Base-by-base conservation (phyloP, 257 asterid species). In the Scutellaria baicalensis region DNA sequence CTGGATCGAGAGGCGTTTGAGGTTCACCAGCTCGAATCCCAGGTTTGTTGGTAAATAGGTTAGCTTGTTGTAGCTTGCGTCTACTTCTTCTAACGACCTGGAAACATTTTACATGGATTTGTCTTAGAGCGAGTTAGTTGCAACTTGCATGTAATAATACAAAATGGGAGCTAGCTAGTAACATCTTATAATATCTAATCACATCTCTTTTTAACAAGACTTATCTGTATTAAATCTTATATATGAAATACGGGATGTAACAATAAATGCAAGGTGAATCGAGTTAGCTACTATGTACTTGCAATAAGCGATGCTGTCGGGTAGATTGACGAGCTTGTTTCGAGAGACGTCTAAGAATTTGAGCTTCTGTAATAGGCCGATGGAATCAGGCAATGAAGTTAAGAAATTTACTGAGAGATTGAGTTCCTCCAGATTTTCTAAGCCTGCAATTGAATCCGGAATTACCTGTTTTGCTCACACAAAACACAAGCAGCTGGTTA, bases 251-350 rank as follows among this genome's bases (percentile, higher is more conserved):
- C 27, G 27, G 2, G 2, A 23, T 23, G 27, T 23, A 23, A 23
- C 27, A 23, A 1, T 2, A 23, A 23, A 23, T 23, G 27, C 2
- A 23, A 57, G 44, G 45, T 8, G 38, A 58, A 17, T 27, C 0
- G n/a, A 43, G 40, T 14, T 6, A 20, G 35, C 33, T 27, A 45
- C 18, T 47, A 56, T n/a, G 48, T 79, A 90, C 96, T 85, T 82
- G 95, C 98, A 93, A 45, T 78, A 88, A 74, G 84, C 86, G 57
- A 93, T 88, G 83, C 91, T 87, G 73, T 93, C 95, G 6, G 98
- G 94, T 59, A 93, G 84, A 62, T 84, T 75, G 45, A 69, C 55
- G 44, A 93, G 96, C 78, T 83, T 84, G 87, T 93, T 93, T 5
- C 88, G 80, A 6, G 96, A 90, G 50, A 89, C 74, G 72, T 90